Base-by-base conservation (phyloP, 163 green algal species). In the Coccomyxa subellipsoidea region DNA sequence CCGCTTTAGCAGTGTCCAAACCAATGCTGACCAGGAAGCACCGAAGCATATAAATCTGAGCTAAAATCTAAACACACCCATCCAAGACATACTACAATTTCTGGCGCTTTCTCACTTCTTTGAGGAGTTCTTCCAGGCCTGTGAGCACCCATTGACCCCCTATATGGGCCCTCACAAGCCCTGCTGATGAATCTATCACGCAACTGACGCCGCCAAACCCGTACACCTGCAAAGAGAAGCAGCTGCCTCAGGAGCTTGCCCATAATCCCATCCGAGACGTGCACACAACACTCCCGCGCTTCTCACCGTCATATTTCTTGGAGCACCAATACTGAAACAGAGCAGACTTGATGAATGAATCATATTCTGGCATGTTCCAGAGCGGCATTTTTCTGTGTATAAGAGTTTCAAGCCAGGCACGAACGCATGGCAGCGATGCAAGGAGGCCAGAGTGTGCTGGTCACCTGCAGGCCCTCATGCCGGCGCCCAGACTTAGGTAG, bases 171-270 rank as follows among this genome's bases (percentile, higher is more conserved):
- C 87, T 85, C 18, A 97, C 82, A 2, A 85, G 15, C 15, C 82
- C 79, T 37, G 86, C 78, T n/a, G 80, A 80, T 34, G 85, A 93
- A 82, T 99, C 96, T 36, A 99, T 81, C 32, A 94, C 89, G 34
- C 95, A 90, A 84, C 85, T 96, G 8, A 99, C 88, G 69, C 76
- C 38, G n/a, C 94, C 96, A 91, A 99, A 99, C 29, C 80, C 82
- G 81, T 97, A 99, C 82, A 98, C 90, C 76, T 91, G 88, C 77
- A 59, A 12, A 59, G 15, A 59, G 15, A 59, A 18, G 47, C 47
- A 59, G 47, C 47, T 59, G 39, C 47, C 21, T 59, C 5, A 21
- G 4, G 23, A 18, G 15, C 47, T 18, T 59, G 15, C 47, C 23
- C 47, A 8, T 59, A 5, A 7, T 12, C 47, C 23, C 21, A 12